Evolutionary conservation across 495 filamentous ascomycete genomes (phyloP).

Genomic region (Cryomyces minteri): DNA sequence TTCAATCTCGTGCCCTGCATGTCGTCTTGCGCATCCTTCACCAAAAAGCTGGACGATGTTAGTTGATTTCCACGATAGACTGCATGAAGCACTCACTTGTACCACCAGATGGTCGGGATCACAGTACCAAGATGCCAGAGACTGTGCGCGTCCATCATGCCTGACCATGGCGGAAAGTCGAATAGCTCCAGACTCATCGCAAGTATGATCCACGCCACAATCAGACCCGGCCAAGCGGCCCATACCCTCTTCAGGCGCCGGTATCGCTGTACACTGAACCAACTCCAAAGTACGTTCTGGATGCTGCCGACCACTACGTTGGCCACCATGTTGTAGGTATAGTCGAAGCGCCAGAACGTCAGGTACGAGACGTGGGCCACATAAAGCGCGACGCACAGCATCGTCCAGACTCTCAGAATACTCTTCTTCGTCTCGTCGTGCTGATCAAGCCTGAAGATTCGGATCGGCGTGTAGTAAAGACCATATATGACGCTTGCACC

Average conservation of each 20-base stretch:
- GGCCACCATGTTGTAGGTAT: slow-evolving; percentile 92
- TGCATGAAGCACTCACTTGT: slow-evolving; percentile 51
- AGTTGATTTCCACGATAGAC: slow-evolving; percentile 2
- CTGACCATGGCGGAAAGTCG: slow-evolving; percentile 77
- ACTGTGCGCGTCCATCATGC: slow-evolving; percentile 81
- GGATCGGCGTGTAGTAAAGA: slow-evolving; percentile 62
- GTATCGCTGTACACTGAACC: slow-evolving; percentile 63
- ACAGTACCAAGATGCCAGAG: slow-evolving; percentile 94
- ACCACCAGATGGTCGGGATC: slow-evolving; percentile 77
- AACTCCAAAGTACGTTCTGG: slow-evolving; percentile 71
- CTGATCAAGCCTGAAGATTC: slow-evolving; percentile 66
- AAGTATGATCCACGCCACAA: slow-evolving; percentile 78
- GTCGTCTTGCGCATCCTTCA: slow-evolving; percentile 18
- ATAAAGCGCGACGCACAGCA: slow-evolving; percentile 52
- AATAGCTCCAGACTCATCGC: slow-evolving; percentile 92
- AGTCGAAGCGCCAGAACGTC: slow-evolving; percentile 75
- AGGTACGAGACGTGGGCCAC: slow-evolving; percentile 66
- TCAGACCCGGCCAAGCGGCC: slow-evolving; percentile 82
- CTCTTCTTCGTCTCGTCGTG: slow-evolving; percentile 33
- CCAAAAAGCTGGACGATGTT: slow-evolving; percentile 9
- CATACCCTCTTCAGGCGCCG: slow-evolving; percentile 46
- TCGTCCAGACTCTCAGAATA: slow-evolving; percentile 54
- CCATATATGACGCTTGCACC: slow-evolving; percentile 85
- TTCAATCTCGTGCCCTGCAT: slow-evolving; percentile 12
- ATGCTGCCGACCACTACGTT: slow-evolving; percentile 71